Percentiles rank a stretch among this genome's conserved stretches.
These are phyloP conservation scores for Trichoderma sp. DNA, from an alignment of 2,329 filamentous ascomycete species.

Conservation along the genomic window DNA sequence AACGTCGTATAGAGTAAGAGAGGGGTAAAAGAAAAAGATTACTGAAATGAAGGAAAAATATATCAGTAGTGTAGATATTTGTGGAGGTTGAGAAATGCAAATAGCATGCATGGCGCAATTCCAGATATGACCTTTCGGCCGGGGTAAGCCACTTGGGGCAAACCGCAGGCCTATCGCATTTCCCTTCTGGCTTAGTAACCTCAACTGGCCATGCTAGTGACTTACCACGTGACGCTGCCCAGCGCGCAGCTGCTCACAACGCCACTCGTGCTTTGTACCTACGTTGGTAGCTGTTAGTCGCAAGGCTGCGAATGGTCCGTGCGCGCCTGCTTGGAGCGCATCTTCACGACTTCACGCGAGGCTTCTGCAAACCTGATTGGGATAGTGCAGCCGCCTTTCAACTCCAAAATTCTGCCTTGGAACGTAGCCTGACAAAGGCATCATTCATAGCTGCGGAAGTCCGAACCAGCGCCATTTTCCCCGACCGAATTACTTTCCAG, in stretches of 20 bases:
- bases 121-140: background rate
- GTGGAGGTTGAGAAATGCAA: slow-evolving; percentile 13
- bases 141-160: background rate
- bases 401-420: background rate
- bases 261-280: background rate
- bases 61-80: background rate
- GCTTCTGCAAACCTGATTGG: slow-evolving; percentile 11
- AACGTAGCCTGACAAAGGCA: background rate
- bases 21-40: background rate
- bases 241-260: background rate
- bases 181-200: background rate
- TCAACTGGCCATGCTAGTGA: background rate
- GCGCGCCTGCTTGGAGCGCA: slow-evolving; percentile 20
- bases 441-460: background rate
- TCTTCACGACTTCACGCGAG: slow-evolving; percentile 29
- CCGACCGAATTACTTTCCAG: background rate
- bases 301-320: slow-evolving; percentile 29
- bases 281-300: background rate
- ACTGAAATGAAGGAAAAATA: background rate
- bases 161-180: background rate
- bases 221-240: slow-evolving; percentile 4
- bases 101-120: slow-evolving; percentile 21
- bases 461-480: background rate
- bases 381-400: slow-evolving; percentile 16
- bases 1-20: background rate